Percentiles rank a stretch among this genome's conserved stretches.
These are phyloP conservation scores for Nakaseomyces sp. DNA, from an alignment of 1,139 yeast species.

Conservation along the genomic window DNA sequence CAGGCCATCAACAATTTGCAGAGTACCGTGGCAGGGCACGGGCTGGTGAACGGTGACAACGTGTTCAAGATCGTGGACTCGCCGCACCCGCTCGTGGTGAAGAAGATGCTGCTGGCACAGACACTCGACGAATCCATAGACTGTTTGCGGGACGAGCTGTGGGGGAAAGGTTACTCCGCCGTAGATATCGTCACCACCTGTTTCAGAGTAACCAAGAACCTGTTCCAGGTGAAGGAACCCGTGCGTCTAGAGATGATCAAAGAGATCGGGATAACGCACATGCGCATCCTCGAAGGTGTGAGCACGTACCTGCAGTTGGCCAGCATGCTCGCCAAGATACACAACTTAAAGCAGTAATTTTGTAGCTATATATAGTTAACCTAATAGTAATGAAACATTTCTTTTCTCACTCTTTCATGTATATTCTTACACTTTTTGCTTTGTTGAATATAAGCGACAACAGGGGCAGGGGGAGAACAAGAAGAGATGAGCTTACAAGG, in stretches of 20 bases:
- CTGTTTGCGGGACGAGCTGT: constrained; percentile 51
- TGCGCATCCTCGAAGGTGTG: constrained; percentile 91
- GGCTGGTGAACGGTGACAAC: constrained; percentile 78
- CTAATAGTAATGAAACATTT: no score
- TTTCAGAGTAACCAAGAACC: constrained; percentile 74
- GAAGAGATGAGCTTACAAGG: background rate
- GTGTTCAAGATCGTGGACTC: constrained; percentile 94
- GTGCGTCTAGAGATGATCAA: constrained; percentile 66
- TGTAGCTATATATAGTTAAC: background rate
- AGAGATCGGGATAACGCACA: constrained; percentile 82
- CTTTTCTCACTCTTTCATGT: no score
- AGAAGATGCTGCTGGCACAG: constrained; percentile 56
- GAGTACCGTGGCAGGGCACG: constrained; percentile 90
- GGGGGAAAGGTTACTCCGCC: constrained; percentile 90
- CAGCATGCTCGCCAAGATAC: constrained; percentile 66
- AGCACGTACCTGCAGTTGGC: constrained; percentile 77
- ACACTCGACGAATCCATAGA: constrained; percentile 64
- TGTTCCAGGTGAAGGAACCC: constrained; percentile 59
- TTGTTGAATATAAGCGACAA: no score
- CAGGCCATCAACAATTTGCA: constrained; percentile 93
- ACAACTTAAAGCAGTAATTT: constrained; percentile 14
- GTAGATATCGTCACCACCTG: constrained; percentile 88
- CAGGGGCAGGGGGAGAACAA: no score
- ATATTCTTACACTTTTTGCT: no score
- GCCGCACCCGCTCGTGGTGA: constrained; percentile 87